Percentiles rank a stretch among this genome's conserved stretches.
phyloP scores from a whole-genome alignment of 2,329 filamentous ascomycete genomes.

The Lachnellula arida region DNA sequence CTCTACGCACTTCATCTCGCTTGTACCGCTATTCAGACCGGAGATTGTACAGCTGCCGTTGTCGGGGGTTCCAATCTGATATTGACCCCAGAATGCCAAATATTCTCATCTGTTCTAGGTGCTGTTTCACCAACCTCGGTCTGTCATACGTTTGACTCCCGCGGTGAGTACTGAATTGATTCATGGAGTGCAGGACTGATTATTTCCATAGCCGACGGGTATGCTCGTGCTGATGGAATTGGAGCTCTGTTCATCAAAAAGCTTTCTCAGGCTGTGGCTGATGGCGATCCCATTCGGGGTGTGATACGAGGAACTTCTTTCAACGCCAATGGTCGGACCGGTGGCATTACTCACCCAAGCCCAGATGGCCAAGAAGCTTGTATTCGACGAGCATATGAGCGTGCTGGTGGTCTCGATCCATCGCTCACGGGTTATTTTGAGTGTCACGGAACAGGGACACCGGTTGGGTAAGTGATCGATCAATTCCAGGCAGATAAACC shows the following conservation, averaged over 20 bases:
- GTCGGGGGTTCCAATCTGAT: slow-evolving; percentile 34
- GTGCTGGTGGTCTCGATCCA: background rate
- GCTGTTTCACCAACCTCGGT: background rate
- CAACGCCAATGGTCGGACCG: slow-evolving; percentile 42
- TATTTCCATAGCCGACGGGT: slow-evolving; percentile 53
- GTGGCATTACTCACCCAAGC: slow-evolving; percentile 41
- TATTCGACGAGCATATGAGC: slow-evolving; percentile 6
- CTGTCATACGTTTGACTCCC: background rate
- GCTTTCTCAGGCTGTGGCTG: slow-evolving; percentile 39
- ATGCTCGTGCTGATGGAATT: slow-evolving; percentile 58
- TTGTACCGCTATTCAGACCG: slow-evolving; percentile 42
- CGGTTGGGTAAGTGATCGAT: slow-evolving; percentile 2
- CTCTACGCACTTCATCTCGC: slow-evolving; percentile 50
- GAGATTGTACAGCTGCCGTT: slow-evolving; percentile 41
- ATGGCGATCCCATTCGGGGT: slow-evolving; percentile 38
- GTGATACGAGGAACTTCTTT: slow-evolving; percentile 38
- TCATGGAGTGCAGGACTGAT: no score
- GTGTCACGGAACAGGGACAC: slow-evolving; percentile 10
- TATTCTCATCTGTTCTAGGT: background rate
- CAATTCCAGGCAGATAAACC: slow-evolving; percentile 4
- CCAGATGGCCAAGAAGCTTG: slow-evolving; percentile 35
- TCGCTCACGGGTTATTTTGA: slow-evolving; percentile 7
- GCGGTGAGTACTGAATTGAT: no score
- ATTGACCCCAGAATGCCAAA: slow-evolving; percentile 34
- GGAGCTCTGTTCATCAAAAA: slow-evolving; percentile 54